Conservation (phyloP, 2,329 filamentous ascomycete species). For the Didymella glomerata region DNA sequence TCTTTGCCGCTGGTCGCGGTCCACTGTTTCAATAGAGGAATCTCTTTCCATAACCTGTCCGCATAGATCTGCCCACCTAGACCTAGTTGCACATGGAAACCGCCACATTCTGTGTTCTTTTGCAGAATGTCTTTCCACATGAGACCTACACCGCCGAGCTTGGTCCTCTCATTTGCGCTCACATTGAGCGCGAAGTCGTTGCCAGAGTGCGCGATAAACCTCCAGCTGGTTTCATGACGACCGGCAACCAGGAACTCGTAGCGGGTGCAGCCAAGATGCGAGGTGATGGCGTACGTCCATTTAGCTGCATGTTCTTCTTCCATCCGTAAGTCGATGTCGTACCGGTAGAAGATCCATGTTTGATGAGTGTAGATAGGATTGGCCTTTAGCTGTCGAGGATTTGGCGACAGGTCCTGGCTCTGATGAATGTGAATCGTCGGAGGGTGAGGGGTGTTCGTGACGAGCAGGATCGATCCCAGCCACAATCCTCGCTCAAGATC, state of each 20-base stretch:
- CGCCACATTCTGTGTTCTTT: conserved; percentile 95
- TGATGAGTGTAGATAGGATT: conserved; percentile 88
- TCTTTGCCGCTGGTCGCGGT: conserved; percentile 91
- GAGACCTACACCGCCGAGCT: conserved; percentile 86
- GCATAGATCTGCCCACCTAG: conserved; percentile 95
- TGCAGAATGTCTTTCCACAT: conserved; percentile 99
- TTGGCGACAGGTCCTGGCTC: conserved; percentile 88
- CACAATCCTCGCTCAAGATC: conserved; percentile 89
- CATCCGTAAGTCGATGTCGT: conserved; percentile 91
- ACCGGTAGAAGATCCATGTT: conserved; percentile 94
- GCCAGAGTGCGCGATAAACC: conserved; percentile 93
- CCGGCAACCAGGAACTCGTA: conserved; percentile 97
- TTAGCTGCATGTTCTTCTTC: conserved; percentile 77
- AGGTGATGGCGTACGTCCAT: conserved; percentile 98
- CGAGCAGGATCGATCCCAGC: conserved; percentile 91
- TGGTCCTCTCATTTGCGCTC: conserved; percentile 82
- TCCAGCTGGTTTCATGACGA: conserved; percentile 88
- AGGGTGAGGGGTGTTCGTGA: conserved; percentile 89
- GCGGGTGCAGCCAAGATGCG: conserved; percentile 93
- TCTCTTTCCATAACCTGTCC: conserved; percentile 94
- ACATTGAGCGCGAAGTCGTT: conserved; percentile 95
- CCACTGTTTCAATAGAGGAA: conserved; percentile 94
- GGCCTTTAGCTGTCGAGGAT: conserved; percentile 84
- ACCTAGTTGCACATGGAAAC: conserved; percentile 93
- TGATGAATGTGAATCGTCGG: conserved; percentile 96